Base-by-base conservation (phyloP, 805 yeast genomes). In the Kodamaea fukazawae region DNA sequence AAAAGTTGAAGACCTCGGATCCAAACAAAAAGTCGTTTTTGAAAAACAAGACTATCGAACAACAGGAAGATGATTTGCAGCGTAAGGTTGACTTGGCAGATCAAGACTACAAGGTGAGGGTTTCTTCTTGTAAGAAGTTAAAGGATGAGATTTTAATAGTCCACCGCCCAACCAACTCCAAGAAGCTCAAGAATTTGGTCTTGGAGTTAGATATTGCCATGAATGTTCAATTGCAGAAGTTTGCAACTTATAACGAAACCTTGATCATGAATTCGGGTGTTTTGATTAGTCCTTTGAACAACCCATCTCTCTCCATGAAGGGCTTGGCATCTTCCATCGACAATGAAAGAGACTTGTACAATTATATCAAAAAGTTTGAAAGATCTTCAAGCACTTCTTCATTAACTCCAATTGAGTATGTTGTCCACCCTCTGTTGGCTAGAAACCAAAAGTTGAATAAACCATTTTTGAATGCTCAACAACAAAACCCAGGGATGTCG, bases 151-250 rank as follows among this genome's bases (percentile, higher is more conserved):
- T 89, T 39, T 64, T 87, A 42, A 72, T 75, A 52, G 71, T 76
- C 15, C 84, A 83, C 55, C 76, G 99, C 50, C 99, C 98, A 6
- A 79, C 76, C 42, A 76, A 78, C 29, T 79, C 87, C 4, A 75
- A 78, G 44, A 81, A 79, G 47, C 70, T 93, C 45, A 85, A 82
- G 55, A 83, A 86, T 55, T 68, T 88, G 46, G 81, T 89, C 41
- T 68, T 90, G 46, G 97, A 91, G 61, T 74, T 87, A 56, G 98
- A 93, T 61, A 79, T 87, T 35, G 98, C 97, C 7, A 68, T 91
- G 72, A 79, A 87, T 45, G 78, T 90, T 37, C 96, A 91, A 61
- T 68, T 93, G 41, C 91, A 86, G 52, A 88, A 89, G 56, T 91
- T 83, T 60, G 83, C 97, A 3, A 86, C 91, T 22, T 84, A 87